Evolutionary conservation across 495 filamentous ascomycete genomes (phyloP), one percentile per base, ranked within the genome.

Genomic region (Trichoderma virens): DNA sequence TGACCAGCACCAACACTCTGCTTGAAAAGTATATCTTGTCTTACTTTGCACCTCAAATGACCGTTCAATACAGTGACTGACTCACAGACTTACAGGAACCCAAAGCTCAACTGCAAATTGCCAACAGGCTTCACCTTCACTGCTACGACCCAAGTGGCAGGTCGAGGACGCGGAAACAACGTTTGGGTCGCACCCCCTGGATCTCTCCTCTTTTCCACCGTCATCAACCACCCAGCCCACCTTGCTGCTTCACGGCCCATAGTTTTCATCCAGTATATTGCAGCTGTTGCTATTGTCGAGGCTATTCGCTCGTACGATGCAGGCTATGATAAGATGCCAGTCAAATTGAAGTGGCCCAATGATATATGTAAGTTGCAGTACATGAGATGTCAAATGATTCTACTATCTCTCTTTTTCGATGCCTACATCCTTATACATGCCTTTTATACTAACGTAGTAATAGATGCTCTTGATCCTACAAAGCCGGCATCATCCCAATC

Each of bases 311-410:
- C 79, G 30, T 98, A 97, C 71, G 92, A 88, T 59, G 62, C 61
- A 11, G 74, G 72, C 20, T 98, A 95, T 72, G 79, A 82, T 39
- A 75, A 83, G 0, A 66, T 97, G 34, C 90, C 90, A 9, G 84
- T 98, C 41, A 91, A 90, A 72, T 71, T 98, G 38, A 98, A 98
- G 75, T 98, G 94, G 94, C 94, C 94, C 8, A 98, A 98, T 67
- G 94, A 98, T 72, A 90, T 98, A 65, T 97, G 63, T 65, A 31
- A 60, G 63, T 30, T 28, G 23, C 14, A 16, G 31, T 61, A 34
- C 56, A 9, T 25, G 13, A 60, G 32, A n/a, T 18, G 39, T 35
- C 54, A 16, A 31, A 59, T n/a, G 6, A 23, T 31, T 9, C 38
- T 51, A 32, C 61, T 16, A 18, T n/a, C n/a, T n/a, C n/a, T n/a